These are phyloP conservation scores for Talaromyces borbonicus DNA, from an alignment of 495 filamentous ascomycete genomes.

Conservation along the genomic window DNA sequence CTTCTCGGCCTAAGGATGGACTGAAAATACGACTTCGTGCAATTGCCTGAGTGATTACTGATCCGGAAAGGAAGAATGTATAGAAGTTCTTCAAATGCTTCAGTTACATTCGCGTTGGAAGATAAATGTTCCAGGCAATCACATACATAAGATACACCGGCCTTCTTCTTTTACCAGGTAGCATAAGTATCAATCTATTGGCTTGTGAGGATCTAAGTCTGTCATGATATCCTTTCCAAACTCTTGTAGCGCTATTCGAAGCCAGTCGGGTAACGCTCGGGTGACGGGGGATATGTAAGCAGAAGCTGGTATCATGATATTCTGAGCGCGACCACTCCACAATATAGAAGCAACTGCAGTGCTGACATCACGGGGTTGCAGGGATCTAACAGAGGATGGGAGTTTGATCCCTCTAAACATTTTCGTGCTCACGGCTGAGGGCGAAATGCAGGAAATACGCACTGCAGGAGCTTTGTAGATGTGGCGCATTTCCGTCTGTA, in stretches of 20 bases:
- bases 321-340: neutral
- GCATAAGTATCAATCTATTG: neutral
- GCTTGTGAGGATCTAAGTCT: neutral
- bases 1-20: slow-evolving; percentile 53
- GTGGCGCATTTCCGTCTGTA: slow-evolving; percentile 7
- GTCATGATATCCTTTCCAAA: slow-evolving; percentile 1
- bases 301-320: neutral
- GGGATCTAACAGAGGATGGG: neutral
- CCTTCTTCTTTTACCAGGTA: neutral
- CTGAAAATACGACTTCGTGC: slow-evolving; percentile 18
- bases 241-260: neutral
- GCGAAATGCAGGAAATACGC: slow-evolving; percentile 3
- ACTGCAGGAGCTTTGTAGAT: slow-evolving; percentile 9
- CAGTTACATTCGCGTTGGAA: no score
- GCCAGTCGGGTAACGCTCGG: neutral
- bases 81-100: no score
- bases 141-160: no score
- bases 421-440: neutral
- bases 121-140: no score
- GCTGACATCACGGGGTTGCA: neutral
- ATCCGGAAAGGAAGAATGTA: no score
- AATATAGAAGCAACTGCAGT: neutral
- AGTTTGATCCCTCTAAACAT: slow-evolving; percentile 1
- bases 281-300: slow-evolving; percentile 1
- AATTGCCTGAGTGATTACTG: neutral